Evolutionary conservation across 768 basidiomycete genomes (phyloP).

Genomic region (Hypholoma sublateritium): DNA sequence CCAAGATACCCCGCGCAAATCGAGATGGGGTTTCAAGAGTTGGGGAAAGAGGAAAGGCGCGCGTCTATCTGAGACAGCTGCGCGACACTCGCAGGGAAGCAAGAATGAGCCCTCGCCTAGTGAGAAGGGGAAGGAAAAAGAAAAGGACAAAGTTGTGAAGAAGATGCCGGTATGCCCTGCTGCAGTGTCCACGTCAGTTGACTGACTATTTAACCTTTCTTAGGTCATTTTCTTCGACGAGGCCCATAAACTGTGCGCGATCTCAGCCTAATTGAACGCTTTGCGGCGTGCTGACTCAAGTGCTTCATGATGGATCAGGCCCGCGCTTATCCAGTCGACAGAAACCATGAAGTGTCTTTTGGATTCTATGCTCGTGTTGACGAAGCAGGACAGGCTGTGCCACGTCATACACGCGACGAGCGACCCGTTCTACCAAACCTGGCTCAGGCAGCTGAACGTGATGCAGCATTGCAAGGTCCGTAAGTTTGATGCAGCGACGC

Average conservation of each 20-base stretch:
- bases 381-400: constrained; percentile 84
- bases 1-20: constrained; percentile 23
- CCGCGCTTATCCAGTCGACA: constrained; percentile 70
- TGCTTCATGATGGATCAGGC: constrained; percentile 36
- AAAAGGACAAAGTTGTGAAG: constrained; percentile 44
- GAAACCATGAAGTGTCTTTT: constrained; percentile 84
- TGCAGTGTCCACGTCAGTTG: background rate
- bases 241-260: constrained; percentile 73
- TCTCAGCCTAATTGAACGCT: background rate
- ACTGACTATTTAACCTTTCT: background rate
- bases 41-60: constrained; percentile 26
- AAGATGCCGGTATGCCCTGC: constrained; percentile 58
- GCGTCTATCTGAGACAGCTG: constrained; percentile 1
- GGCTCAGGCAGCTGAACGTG: constrained; percentile 76
- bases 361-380: constrained; percentile 83
- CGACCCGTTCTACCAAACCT: constrained; percentile 84
- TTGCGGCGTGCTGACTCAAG: background rate
- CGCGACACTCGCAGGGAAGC: constrained; percentile 4
- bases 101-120: constrained; percentile 1
- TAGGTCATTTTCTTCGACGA: constrained; percentile 80
- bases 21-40: constrained; percentile 32
- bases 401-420: constrained; percentile 83
- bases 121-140: constrained; percentile 20
- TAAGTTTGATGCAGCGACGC: background rate
- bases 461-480: constrained; percentile 81